Conservation (phyloP, 805 yeast species). For the Saccharomycopsis amapae region DNA sequence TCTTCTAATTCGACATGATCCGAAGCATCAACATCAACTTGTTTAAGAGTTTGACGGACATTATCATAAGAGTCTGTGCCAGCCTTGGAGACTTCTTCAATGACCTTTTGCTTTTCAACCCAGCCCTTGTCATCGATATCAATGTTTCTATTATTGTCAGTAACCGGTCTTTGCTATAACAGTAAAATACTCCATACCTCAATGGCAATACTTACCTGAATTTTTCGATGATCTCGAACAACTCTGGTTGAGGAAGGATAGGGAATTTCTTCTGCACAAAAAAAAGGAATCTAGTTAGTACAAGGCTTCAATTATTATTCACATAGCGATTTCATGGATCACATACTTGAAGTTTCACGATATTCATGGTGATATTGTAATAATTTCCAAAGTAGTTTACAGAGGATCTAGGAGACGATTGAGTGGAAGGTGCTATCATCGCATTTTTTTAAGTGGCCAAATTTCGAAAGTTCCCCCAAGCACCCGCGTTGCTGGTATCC, state of each 20-base stretch:
- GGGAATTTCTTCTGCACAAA: constrained; percentile 75
- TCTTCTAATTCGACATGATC: constrained; percentile 97
- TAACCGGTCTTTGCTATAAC: background rate
- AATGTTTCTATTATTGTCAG: constrained; percentile 39
- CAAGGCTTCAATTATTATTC: background rate
- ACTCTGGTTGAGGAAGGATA: constrained; percentile 73
- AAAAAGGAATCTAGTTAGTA: constrained; percentile 1
- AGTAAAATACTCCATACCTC: background rate
- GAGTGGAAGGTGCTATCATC: no score
- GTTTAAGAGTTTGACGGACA: constrained; percentile 87
- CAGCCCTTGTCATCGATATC: constrained; percentile 92
- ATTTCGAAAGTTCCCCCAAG: no score
- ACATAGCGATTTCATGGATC: no score
- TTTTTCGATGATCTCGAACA: constrained; percentile 77
- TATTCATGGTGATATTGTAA: no score
- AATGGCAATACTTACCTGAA: constrained; percentile 38
- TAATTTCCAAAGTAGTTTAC: no score
- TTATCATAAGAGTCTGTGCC: constrained; percentile 86
- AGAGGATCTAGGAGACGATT: no score
- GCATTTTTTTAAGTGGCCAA: no score
- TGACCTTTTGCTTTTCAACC: constrained; percentile 85
- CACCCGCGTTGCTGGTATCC: no score
- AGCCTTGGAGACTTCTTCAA: constrained; percentile 69
- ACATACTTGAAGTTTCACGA: constrained; percentile 54
- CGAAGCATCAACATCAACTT: constrained; percentile 88